Evolutionary conservation across 441 rosid species (phyloP), one percentile per base, ranked within the genome.

Genomic region (Isatis lusitanica): DNA sequence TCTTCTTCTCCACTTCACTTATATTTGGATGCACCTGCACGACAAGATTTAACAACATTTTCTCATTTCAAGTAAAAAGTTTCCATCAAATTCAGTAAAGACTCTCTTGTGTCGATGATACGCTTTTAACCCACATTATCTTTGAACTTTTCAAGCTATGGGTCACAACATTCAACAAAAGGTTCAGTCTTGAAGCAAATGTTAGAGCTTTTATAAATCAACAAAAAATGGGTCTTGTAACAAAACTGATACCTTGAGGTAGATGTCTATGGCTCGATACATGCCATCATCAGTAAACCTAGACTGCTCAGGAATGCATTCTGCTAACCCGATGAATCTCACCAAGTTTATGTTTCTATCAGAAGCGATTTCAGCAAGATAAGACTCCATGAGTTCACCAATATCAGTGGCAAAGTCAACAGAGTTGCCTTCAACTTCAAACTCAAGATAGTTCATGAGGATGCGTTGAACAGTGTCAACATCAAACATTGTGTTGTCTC

Each of bases 1-100:
- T 86, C 79, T 88, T 88, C 80, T 84, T 88, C 73, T 88, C 91
- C 75, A 82, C 48, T 77, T 86, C 93, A 75, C 81, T 83, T 53
- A 83, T 75, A 33, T 66, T 67, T 21, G 89, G 91, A 82, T 86
- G 93, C 59, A 85, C 87, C 94, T 88, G 71, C 58, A 39, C 63
- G 55, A 58, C 8, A 51, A 50, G 5, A 30, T 51, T 13, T 12
- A 40, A 52, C 50, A 16, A 40, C 16, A 38, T 30, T 40, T 53
- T 53, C 5, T 51, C 33, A 57, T 18, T 31, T 46, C 30, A 43
- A 26, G 17, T 39, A 12, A 58, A 35, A 8, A 3, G 55, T 9
- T 55, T 30, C 9, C 17, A 30, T n/a, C 10, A 63, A 15, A 15
- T 0, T 63, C 8, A 44, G 40, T 43, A 51, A 24, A 66, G 5